Evolutionary conservation across 1,284 basidiomycete genomes (phyloP), one percentile per base, ranked within the genome.

Genomic region (Austropuccinia psidii): DNA sequence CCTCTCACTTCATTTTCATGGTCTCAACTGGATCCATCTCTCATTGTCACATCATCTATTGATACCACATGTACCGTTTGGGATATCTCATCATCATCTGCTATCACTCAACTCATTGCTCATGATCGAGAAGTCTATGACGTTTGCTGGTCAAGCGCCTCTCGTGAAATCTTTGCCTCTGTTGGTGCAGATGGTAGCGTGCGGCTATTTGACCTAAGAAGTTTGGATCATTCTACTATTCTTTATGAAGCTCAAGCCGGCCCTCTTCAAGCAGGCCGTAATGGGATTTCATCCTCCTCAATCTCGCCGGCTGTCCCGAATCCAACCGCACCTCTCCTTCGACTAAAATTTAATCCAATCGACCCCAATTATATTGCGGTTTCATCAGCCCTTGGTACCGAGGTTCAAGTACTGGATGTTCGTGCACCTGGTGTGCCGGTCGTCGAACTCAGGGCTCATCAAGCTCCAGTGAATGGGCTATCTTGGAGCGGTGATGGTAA

Each of bases 101-200:
- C 96, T 17, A 87, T 98, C 78, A 98, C 96, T 0, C 96, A 99
- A 81, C 78, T 83, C 27, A 95, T 95, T 80, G 96, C 96, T 0
- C 96, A 99, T 83, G 96, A 99, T 84, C 87, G 93, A 58, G 96
- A 98, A 81, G 96, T 99, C 7, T 78, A 93, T 82, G 92, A 95
- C 79, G 92, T 95, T 61, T 93, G 92, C 49, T 98, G 96, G 95
- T 87, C 97, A n/a, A 96, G 96, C 1, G 87, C 89, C n/a, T 95
- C 91, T 13, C 90, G 91, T 4, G 94, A 98, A 81, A 94, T 98
- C 76, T 99, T 99, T 81, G 94, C 98, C 39, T 95, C 92, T 17
- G 96, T 98, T 24, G 96, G 96, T 29, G 96, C 95, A 15, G 96
- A 99, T 80, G 96, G 96, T 13, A 93, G 90, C 74, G 84, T 98